A percentile compares a stretch with the other conserved stretches of the same genome.
These are phyloP conservation scores for Teratosphaeria epicoccoides DNA, from an alignment of 2,329 filamentous ascomycete genomes.

Conservation along the genomic window DNA sequence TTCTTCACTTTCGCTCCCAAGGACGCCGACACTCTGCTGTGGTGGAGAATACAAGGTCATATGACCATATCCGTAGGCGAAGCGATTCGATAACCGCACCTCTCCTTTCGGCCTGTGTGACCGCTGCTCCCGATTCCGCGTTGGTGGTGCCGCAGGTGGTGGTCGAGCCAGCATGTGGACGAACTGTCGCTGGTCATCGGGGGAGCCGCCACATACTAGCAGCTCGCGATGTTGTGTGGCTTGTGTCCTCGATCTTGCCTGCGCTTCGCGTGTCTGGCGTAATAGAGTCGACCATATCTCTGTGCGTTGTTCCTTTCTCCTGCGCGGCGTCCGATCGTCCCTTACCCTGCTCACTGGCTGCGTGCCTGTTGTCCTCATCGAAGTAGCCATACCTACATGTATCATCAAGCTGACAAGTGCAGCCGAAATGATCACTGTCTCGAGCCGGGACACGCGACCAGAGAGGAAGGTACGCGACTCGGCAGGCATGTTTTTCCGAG, in stretches of 20 bases:
- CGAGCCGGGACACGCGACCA: neutral
- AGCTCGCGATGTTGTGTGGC: conserved; percentile 22
- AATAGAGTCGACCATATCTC: conserved; percentile 27
- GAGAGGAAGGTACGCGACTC: neutral
- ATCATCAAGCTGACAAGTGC: no score
- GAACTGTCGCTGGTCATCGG: conserved; percentile 22
- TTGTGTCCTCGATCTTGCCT: conserved; percentile 24
- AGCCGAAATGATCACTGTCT: no score
- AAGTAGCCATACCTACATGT: neutral
- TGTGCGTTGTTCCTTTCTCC: conserved; percentile 19
- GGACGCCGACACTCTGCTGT: conserved; percentile 14
- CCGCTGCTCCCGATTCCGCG: conserved; percentile 15
- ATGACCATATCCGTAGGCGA: conserved; percentile 26
- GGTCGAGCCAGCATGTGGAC: conserved; percentile 19
- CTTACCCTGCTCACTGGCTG: neutral
- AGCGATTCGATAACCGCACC: conserved; percentile 23
- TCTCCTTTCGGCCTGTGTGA: conserved; percentile 18
- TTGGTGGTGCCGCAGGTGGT: conserved; percentile 14
- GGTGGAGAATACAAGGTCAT: conserved; percentile 23
- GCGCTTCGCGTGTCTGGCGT: conserved; percentile 25
- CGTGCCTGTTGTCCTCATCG: neutral
- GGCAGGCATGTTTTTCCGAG: neutral
- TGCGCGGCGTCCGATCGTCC: neutral
- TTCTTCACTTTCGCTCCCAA: conserved; percentile 24
- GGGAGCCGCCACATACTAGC: conserved; percentile 23